A percentile compares a stretch with the other conserved stretches of the same genome.
Conservation (phyloP, 2,329 filamentous ascomycete species). For the Alternaria conjuncta region DNA sequence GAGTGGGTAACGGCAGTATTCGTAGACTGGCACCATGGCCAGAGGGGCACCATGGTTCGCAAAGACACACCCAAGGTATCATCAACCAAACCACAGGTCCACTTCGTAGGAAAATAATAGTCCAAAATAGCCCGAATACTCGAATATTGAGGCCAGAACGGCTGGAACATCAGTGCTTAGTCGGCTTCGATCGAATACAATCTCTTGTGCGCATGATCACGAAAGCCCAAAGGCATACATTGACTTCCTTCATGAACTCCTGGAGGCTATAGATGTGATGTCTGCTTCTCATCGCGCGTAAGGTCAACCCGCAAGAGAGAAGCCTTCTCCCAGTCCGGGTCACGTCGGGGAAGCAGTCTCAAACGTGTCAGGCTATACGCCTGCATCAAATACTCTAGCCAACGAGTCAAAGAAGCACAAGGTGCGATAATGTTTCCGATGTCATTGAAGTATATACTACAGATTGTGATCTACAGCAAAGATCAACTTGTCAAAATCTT, state of each 20-base stretch:
- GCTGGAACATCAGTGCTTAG: too few species aligned
- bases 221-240: background rate
- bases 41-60: too few species aligned
- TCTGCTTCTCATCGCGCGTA: fast-evolving
- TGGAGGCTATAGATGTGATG: background rate
- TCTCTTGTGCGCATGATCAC: background rate
- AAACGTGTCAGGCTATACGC: fast-evolving
- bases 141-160: too few species aligned
- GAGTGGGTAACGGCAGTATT: background rate
- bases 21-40: background rate
- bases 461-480: background rate
- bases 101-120: too few species aligned
- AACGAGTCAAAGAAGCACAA: background rate
- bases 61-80: too few species aligned
- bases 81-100: too few species aligned
- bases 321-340: background rate
- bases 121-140: too few species aligned
- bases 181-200: too few species aligned
- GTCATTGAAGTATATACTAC: background rate
- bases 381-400: background rate
- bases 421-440: background rate
- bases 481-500: background rate
- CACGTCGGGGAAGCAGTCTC: fast-evolving
- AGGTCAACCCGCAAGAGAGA: background rate
- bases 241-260: background rate